Evolutionary conservation across 768 basidiomycete species (phyloP).

Genomic region (Lentinula detonsa): DNA sequence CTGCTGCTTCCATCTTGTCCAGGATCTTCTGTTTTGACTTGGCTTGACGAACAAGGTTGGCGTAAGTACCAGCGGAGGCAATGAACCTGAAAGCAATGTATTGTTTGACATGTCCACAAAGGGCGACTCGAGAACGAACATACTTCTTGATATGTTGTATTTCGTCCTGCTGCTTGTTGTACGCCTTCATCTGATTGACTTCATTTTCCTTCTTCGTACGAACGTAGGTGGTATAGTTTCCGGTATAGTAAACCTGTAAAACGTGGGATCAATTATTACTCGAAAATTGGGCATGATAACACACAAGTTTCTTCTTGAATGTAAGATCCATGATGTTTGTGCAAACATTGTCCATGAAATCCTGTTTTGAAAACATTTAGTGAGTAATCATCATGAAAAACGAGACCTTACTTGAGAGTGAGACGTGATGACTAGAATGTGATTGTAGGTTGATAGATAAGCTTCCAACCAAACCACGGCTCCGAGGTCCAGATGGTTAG

Average conservation of each 20-base stretch:
- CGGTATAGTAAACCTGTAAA: conserved; percentile 95
- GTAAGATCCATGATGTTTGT: conserved; percentile 98
- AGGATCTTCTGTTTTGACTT: conserved; percentile 99
- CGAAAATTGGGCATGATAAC: conserved; percentile 94
- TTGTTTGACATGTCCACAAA: conserved; percentile 6
- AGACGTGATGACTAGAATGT: conserved; percentile 94
- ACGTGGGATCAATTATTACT: conserved; percentile 81
- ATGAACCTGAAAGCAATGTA: conserved; percentile 62
- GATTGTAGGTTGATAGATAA: conserved; percentile 96
- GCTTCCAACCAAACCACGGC: conserved; percentile 99
- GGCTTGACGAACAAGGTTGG: conserved; percentile 96
- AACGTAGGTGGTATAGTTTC: conserved; percentile 97
- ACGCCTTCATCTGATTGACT: conserved; percentile 99
- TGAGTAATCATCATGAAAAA: conserved; percentile 88
- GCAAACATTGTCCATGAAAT: conserved; percentile 52
- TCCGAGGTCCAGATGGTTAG: conserved; percentile 92
- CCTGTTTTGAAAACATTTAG: conserved; percentile 69
- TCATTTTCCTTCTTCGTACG: conserved; percentile 96
- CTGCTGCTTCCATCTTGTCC: conserved; percentile 99
- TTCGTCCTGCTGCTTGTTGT: conserved; percentile 97
- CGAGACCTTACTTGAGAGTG: conserved; percentile 97
- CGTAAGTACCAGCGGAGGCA: conserved; percentile 98
- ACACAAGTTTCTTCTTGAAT: conserved; percentile 83
- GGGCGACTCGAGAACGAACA: conserved; percentile 15
- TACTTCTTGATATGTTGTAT: conserved; percentile 98